Conservation (phyloP, 495 filamentous ascomycete genomes). For the Ramalina intermedia region DNA sequence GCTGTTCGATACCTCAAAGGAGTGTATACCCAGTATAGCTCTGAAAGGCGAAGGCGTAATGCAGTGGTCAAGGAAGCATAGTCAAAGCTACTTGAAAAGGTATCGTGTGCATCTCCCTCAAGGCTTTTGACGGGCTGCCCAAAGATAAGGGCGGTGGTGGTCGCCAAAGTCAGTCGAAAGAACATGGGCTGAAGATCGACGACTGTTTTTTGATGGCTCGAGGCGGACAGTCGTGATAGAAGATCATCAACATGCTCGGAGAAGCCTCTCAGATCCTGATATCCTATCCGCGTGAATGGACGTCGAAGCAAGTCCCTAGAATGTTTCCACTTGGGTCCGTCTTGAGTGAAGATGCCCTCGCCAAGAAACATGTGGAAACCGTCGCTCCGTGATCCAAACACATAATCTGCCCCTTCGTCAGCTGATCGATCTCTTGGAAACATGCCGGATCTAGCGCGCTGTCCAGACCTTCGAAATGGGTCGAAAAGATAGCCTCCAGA, state of each 20-base stretch:
- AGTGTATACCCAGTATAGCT: constrained; percentile 34
- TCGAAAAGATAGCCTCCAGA: constrained; percentile 20
- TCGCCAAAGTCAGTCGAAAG: constrained; percentile 32
- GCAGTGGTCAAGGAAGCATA: constrained; percentile 31
- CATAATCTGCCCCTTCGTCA: constrained; percentile 15
- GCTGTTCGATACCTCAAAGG: constrained; percentile 26
- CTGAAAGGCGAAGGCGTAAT: constrained; percentile 26
- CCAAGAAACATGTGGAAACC: constrained; percentile 27
- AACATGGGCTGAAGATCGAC: constrained; percentile 34
- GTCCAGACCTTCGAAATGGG: constrained; percentile 23
- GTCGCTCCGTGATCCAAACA: constrained; percentile 17
- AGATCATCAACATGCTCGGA: constrained; percentile 31
- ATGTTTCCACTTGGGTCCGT: constrained; percentile 36
- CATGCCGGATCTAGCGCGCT: background rate
- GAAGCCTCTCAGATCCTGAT: constrained; percentile 28
- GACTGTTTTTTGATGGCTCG: constrained; percentile 17
- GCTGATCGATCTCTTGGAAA: background rate
- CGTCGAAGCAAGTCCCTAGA: constrained; percentile 34
- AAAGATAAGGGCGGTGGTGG: constrained; percentile 33
- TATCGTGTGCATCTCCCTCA: constrained; percentile 2
- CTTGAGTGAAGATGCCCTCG: constrained; percentile 40
- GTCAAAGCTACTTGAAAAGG: constrained; percentile 28
- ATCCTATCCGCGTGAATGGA: constrained; percentile 26
- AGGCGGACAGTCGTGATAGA: constrained; percentile 23
- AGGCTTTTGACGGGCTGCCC: constrained; percentile 26